Evolutionary conservation across 148 eudicot species (phyloP), one percentile per base, ranked within the genome.

Genomic region (Arctostaphylos glauca): DNA sequence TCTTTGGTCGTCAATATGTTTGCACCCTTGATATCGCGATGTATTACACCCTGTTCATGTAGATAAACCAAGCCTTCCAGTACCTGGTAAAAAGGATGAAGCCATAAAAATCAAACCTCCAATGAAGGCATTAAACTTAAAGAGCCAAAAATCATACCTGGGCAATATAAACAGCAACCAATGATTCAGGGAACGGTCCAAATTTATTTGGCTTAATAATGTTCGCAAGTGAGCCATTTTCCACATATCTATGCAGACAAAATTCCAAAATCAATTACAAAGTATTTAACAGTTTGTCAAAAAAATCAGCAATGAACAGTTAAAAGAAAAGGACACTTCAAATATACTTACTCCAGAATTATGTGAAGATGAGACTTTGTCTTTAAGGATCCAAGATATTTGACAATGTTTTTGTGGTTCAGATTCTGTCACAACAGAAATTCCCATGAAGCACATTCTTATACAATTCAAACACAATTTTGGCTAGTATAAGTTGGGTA

Each of bases 1-100:
- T 97, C 99, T 91, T 97, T 97, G 54, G 99, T 97, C 48, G 95
- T 92, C 88, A 97, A 87, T 85, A 97, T 97, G 85, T 97, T 97
- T 79, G 99, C 99, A 81, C 99, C 99, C 91, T 97, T 97, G 86
- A 97, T 97, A 88, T 97, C 99, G 38, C 99, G 94, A 91, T 97
- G 99, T 87, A 97, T 97, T 19, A 97, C 98, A 87, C 99, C 99
- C 84, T 97, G 99, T 84, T 97, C 99, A 59, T 97, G 99, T 79
- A 97, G 92, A 89, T 97, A 97, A 79, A 97, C 99, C 86, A 97
- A 84, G 58, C 99, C 99, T 92, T 97, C 99, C 93, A 97, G 83
- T 80, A 94, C 99, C 98, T 96, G 85, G 55, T 48, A 41, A 74
- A 21, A 60, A 60, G 43, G 14, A 77, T 81, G 78, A 83, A 77